These are phyloP conservation scores for Camellia sinensis DNA, from an alignment of 148 eudicot genomes.

Conservation along the genomic window DNA sequence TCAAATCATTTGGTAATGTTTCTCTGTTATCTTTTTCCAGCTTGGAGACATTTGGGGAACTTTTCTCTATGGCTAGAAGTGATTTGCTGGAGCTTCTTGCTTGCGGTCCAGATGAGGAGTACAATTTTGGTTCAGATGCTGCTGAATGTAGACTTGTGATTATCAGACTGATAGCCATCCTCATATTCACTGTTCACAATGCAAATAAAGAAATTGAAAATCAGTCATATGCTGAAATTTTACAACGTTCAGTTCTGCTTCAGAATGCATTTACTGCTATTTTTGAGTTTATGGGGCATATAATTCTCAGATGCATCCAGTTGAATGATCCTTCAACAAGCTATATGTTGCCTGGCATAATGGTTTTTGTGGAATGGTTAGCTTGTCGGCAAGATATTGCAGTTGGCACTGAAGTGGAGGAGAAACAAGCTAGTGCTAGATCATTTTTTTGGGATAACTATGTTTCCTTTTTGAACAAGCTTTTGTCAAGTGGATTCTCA, in stretches of 20 bases:
- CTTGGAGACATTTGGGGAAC: constrained; percentile 86
- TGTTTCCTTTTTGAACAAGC: constrained; percentile 63
- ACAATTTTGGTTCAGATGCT: constrained; percentile 78
- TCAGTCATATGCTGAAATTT: constrained; percentile 84
- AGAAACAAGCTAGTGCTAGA: constrained; percentile 63
- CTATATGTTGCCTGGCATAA: constrained; percentile 69
- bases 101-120: constrained; percentile 57
- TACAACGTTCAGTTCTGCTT: constrained; percentile 79
- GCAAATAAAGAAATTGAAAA: constrained; percentile 74
- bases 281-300: constrained; percentile 80
- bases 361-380: constrained; percentile 93
- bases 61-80: constrained; percentile 46
- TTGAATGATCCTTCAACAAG: constrained; percentile 72
- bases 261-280: constrained; percentile 74
- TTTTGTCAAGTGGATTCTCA: constrained; percentile 45
- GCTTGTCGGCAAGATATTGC: constrained; percentile 77
- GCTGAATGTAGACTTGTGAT: constrained; percentile 68
- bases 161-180: constrained; percentile 64
- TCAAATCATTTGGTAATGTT: constrained; percentile 13
- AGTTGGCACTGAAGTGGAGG: constrained; percentile 56
- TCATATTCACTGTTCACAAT: constrained; percentile 83
- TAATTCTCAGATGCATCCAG: constrained; percentile 64
- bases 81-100: constrained; percentile 69
- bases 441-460: constrained; percentile 68
- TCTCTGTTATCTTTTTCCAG: constrained; percentile 38